Evolutionary conservation across 371 early-diverging fungal species (phyloP), one percentile per base, ranked within the genome.

Genomic region (Rhizomucor pusillus): DNA sequence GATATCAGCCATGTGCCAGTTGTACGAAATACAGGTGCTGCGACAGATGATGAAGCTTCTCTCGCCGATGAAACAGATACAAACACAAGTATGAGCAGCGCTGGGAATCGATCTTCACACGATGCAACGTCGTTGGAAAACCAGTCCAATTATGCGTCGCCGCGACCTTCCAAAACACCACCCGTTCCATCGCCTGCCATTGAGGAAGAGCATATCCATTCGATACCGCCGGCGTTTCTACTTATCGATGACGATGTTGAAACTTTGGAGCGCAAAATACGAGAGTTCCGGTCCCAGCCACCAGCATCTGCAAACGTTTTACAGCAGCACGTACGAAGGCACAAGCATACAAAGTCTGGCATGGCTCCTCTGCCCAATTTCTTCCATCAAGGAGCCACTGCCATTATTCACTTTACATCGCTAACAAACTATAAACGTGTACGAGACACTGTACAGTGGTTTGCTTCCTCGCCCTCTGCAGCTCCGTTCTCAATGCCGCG

Each of bases 331-430:
- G 5, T 52, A 10, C 67, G 70, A 24, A 57, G 66, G 11, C 75
- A 75, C 43, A 65, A 67, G 13, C 56, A 67, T 12, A 47, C 60
- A 2, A 68, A 67, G 36, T 75, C 75, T 1, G 36, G 13, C 12
- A 14, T 25, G 13, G n/a, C 16, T 10, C 60, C 43, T 5, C 40
- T 40, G 16, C 54, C 53, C 29, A 57, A 63, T 29, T 47, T 56
- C 13, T 47, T 63, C 12, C 64, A 69, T 16, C 62, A 70, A 34
- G 58, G 66, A 5, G 64, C 79, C 16, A 76, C 80, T 0, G 82
- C 81, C 34, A 72, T 87, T 25, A 71, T 87, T 20, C 79, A 80
- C 43, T 87, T 87, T 43, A 77, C 85, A 0, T 85, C 84, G 10
- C 50, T 83, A 9, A 55, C 66, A 13, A 81, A 82, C 10, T 84